A percentile compares a stretch with the other conserved stretches of the same genome.
These are phyloP conservation scores for Aspergillus biplanus DNA, from an alignment of 495 filamentous ascomycete species.

Conservation along the genomic window DNA sequence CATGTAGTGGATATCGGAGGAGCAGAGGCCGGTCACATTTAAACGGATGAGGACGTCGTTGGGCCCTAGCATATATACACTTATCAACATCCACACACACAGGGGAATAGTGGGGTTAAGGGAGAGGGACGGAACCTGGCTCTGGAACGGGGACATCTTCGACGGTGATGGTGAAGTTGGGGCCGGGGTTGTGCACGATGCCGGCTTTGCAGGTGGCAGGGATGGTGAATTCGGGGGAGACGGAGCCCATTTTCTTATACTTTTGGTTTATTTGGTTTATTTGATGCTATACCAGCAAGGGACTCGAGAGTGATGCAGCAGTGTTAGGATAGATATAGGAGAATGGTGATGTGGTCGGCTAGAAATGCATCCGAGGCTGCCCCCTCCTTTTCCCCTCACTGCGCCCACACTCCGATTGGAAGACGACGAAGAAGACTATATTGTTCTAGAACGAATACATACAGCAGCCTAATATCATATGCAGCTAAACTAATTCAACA, in stretches of 20 bases:
- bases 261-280: not conserved
- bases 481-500: too few relatives aligned
- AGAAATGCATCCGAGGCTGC: conserved; percentile 11
- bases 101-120: too few relatives aligned
- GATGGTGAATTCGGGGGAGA: conserved; percentile 35
- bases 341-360: conserved; percentile 2
- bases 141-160: conserved; percentile 56
- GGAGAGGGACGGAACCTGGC: too few relatives aligned
- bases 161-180: conserved; percentile 55
- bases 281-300: too few relatives aligned
- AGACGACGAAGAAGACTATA: conserved; percentile 1
- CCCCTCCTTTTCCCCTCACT: conserved; percentile 3
- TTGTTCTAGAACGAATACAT: not conserved
- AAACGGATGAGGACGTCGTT: conserved; percentile 52
- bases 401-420: not conserved
- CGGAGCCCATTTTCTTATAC: conserved; percentile 9
- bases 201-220: conserved; percentile 58
- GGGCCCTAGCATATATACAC: conserved; percentile 45
- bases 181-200: conserved; percentile 57
- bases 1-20: conserved; percentile 55
- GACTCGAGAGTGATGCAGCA: too few relatives aligned
- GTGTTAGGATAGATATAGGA: too few relatives aligned
- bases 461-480: too few relatives aligned
- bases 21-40: conserved; percentile 53
- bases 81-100: not conserved